These are phyloP conservation scores for Plasmodium cynomolgi DNA, from an alignment of 169 alveolate genomes.

Conservation along the genomic window DNA sequence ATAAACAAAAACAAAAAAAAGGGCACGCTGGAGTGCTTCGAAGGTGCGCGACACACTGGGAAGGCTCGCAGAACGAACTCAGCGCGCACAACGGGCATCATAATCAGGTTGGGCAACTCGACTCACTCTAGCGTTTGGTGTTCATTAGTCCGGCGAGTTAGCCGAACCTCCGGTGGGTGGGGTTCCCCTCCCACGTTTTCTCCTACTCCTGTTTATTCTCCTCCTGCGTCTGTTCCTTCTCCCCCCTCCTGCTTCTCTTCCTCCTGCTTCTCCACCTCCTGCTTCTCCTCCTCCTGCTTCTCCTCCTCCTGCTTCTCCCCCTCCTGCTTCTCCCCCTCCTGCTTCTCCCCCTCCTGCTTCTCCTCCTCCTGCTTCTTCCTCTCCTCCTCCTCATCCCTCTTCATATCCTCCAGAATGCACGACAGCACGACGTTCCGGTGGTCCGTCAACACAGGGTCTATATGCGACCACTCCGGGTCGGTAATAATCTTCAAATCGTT, in stretches of 20 bases:
- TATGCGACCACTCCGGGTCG: slow-evolving; percentile 18
- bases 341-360: not conserved
- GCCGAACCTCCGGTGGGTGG: not conserved
- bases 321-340: not conserved
- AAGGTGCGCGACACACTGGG: not conserved
- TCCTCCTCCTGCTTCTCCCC: not conserved
- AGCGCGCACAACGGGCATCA: not conserved
- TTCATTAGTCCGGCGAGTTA: not conserved
- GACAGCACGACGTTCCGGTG: slow-evolving; percentile 7
- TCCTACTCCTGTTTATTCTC: not conserved
- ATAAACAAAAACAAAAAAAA: not conserved
- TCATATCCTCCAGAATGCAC: slow-evolving; percentile 23
- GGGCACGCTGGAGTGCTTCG: not conserved
- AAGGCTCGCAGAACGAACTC: not conserved
- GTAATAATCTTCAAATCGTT: slow-evolving; percentile 4
- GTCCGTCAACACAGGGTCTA: slow-evolving; percentile 31
- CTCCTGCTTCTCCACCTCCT: too few relatives aligned
- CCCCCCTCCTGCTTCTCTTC: too few relatives aligned
- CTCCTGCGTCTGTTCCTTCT: too few relatives aligned
- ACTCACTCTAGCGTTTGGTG: not conserved
- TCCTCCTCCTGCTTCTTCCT: too few relatives aligned
- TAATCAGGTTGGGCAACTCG: not conserved
- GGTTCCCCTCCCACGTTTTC: not conserved
- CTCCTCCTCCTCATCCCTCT: not conserved
- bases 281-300: not conserved